Evolutionary conservation across 768 basidiomycete species (phyloP).

Genomic region (Mrakia gelida): DNA sequence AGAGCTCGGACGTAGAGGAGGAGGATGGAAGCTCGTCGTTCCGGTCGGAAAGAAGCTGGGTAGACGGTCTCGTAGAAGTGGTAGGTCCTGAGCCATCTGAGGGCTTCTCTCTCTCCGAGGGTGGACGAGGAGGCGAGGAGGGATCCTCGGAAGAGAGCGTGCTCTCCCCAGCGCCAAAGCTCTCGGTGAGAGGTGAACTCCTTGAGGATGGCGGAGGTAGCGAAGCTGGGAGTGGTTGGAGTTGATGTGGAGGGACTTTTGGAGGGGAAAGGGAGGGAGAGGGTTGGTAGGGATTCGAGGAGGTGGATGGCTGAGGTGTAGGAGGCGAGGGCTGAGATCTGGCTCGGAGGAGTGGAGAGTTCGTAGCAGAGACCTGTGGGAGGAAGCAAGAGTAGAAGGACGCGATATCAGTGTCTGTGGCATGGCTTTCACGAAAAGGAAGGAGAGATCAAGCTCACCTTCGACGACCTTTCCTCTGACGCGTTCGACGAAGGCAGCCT

Average conservation of each 20-base stretch:
- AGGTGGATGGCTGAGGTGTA: constrained; percentile 38
- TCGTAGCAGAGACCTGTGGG: constrained; percentile 71
- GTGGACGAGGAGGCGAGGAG: constrained; percentile 56
- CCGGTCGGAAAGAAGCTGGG: constrained; percentile 73
- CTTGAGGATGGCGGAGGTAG: constrained; percentile 48
- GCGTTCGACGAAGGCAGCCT: constrained; percentile 65
- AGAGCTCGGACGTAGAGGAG: constrained; percentile 71
- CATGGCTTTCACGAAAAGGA: neutral
- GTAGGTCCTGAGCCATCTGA: constrained; percentile 43
- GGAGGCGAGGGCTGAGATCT: constrained; percentile 35
- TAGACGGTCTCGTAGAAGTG: constrained; percentile 53
- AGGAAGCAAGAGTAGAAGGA: constrained; percentile 16
- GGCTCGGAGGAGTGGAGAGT: constrained; percentile 34
- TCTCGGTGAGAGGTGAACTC: constrained; percentile 70
- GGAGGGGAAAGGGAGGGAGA: constrained; percentile 32
- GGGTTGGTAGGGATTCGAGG: constrained; percentile 31
- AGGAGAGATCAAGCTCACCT: constrained; percentile 51
- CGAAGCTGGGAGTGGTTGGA: constrained; percentile 34
- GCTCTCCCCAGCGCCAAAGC: constrained; percentile 79
- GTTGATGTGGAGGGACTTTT: neutral
- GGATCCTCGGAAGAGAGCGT: constrained; percentile 73
- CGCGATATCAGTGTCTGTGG: neutral
- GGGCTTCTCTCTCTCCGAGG: constrained; percentile 30
- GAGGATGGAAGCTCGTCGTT: constrained; percentile 66
- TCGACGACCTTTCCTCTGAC: constrained; percentile 72